phyloP scores from a whole-genome alignment of 805 yeast species.

The Kregervanrija pseudodelftensis region DNA sequence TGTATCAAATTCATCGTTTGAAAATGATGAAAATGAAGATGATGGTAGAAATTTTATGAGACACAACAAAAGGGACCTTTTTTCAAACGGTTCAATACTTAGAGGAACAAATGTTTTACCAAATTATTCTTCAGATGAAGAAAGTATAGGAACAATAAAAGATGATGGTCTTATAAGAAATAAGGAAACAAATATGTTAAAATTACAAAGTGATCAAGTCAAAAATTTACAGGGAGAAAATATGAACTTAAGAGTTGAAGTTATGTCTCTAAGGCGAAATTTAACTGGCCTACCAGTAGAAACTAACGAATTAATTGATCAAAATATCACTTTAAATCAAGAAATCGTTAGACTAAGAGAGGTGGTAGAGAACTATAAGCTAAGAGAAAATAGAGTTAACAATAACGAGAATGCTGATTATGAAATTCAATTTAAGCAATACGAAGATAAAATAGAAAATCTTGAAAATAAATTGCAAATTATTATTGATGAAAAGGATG shows the following conservation, averaged over 20 bases:
- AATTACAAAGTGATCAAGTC: conserved; percentile 21
- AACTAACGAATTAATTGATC: conserved; percentile 27
- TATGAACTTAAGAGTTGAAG: conserved; percentile 35
- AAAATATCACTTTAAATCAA: conserved; percentile 9
- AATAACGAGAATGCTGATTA: neutral
- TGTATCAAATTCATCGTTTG: conserved; percentile 10
- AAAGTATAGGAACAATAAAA: conserved; percentile 4
- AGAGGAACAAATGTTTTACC: conserved; percentile 23
- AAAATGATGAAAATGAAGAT: conserved; percentile 14
- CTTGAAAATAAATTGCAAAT: neutral
- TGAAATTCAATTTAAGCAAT: neutral
- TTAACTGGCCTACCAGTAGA: conserved; percentile 38
- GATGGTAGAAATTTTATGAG: conserved; percentile 4
- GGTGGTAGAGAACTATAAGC: neutral
- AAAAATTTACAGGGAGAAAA: conserved; percentile 33
- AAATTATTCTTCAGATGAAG: conserved; percentile 14
- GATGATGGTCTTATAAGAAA: conserved; percentile 14
- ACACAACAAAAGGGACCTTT: neutral
- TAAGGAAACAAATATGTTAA: conserved; percentile 19
- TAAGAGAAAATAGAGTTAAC: neutral
- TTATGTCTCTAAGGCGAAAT: conserved; percentile 32
- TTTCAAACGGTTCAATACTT: conserved; percentile 4
- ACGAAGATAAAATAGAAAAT: neutral
- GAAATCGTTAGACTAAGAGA: conserved; percentile 5
- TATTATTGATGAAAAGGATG: conserved; percentile 3